Conservation (phyloP, 2,329 filamentous ascomycete species). For the Coleophoma eucalyptorum region DNA sequence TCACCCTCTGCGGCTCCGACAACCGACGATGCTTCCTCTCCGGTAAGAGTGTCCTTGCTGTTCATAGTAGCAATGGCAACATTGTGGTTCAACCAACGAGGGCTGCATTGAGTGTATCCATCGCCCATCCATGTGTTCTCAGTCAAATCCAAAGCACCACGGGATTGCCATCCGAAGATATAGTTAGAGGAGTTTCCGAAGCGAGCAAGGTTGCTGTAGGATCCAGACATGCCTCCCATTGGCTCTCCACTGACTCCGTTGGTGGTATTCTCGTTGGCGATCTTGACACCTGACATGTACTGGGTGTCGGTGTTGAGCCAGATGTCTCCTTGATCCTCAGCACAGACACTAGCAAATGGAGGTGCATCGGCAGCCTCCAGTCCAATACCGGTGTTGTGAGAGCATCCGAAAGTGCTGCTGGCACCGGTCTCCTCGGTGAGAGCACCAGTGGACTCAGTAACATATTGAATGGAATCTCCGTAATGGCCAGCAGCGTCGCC, state of each 20-base stretch:
- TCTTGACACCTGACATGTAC: conserved; percentile 55
- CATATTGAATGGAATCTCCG: conserved; percentile 52
- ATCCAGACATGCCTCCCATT: conserved; percentile 59
- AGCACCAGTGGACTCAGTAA: conserved; percentile 38
- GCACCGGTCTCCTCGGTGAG: conserved; percentile 43
- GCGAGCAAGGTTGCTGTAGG: conserved; percentile 52
- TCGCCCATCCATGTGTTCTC: conserved; percentile 54
- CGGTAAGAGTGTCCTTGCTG: conserved; percentile 53
- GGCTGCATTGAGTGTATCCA: conserved; percentile 44
- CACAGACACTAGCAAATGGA: conserved; percentile 55
- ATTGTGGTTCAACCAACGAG: conserved; percentile 41
- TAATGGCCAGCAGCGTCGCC: conserved; percentile 52
- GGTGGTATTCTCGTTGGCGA: conserved; percentile 59
- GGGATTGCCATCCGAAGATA: conserved; percentile 60
- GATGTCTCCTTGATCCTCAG: conserved; percentile 60
- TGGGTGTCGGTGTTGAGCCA: conserved; percentile 60
- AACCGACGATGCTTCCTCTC: conserved; percentile 47
- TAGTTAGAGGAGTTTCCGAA: conserved; percentile 48
- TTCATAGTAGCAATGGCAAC: conserved; percentile 53
- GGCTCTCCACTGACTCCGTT: conserved; percentile 55
- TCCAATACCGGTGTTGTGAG: conserved; percentile 62
- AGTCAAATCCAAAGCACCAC: conserved; percentile 51
- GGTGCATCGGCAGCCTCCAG: conserved; percentile 55
- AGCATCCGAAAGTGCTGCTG: conserved; percentile 55
- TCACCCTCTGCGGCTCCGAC: conserved; percentile 51